Percentiles rank a stretch among this genome's conserved stretches.
Evolutionary conservation across 2,329 filamentous ascomycete genomes (phyloP).

Genomic region (Ceratocystis colombiana): DNA sequence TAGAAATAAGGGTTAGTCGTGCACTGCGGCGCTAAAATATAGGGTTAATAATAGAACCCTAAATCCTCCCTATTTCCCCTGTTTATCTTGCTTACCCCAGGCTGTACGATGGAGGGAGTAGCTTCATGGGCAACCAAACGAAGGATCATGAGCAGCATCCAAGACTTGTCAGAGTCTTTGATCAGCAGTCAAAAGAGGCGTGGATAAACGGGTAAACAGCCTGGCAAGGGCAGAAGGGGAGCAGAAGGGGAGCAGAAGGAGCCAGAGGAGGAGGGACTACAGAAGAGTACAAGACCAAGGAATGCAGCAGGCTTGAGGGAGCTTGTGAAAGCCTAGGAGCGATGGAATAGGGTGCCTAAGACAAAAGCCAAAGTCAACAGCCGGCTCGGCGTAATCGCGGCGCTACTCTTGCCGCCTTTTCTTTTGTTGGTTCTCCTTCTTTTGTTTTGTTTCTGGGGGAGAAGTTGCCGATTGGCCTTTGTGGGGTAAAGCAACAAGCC

Average conservation of each 20-base stretch:
- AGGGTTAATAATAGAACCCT: too few relatives aligned
- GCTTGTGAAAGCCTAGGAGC: background rate
- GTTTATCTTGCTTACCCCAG: background rate
- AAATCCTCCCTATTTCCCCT: too few relatives aligned
- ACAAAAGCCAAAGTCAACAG: background rate
- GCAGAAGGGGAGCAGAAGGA: background rate
- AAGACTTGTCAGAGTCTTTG: background rate
- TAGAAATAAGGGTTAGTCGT: too few relatives aligned
- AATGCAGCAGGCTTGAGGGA: background rate
- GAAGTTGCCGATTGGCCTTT: background rate
- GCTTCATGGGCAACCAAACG: background rate
- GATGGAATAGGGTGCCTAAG: background rate
- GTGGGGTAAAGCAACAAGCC: background rate
- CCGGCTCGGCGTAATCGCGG: slow-evolving; percentile 13
- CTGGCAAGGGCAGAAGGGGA: background rate
- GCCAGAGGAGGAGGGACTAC: background rate
- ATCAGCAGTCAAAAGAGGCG: slow-evolving; percentile 2
- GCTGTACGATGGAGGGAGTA: background rate
- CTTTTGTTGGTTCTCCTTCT: background rate
- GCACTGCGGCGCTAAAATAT: too few relatives aligned
- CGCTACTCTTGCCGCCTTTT: background rate
- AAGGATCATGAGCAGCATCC: background rate
- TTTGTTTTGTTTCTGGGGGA: background rate
- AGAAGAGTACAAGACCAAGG: background rate
- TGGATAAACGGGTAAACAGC: background rate